Evolutionary conservation across 768 basidiomycete species (phyloP).

Genomic region (Rhodosporidiobolus sp.): DNA sequence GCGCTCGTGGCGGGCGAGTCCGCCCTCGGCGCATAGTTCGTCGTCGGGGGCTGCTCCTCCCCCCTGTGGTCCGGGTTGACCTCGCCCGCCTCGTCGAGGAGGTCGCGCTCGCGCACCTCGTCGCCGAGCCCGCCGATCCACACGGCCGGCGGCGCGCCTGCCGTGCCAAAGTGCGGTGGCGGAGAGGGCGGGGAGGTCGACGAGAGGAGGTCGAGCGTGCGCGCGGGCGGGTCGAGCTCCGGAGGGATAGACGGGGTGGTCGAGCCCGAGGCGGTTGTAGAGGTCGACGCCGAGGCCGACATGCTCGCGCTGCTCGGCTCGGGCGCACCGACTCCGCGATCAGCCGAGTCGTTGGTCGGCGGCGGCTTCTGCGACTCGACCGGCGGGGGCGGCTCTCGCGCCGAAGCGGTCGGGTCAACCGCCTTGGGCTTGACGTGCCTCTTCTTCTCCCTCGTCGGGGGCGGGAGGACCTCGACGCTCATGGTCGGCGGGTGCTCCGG

Average conservation of each 20-base stretch:
- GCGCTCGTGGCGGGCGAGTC: background rate
- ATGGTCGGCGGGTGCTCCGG: background rate
- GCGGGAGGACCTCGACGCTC: slow-evolving; percentile 13
- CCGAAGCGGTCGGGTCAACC: background rate
- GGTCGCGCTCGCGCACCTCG: background rate
- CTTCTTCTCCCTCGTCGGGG: background rate
- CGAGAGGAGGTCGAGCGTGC: background rate
- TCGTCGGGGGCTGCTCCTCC: slow-evolving; percentile 1
- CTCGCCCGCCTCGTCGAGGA: background rate
- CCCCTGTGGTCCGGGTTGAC: background rate
- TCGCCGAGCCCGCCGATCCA: slow-evolving; percentile 5
- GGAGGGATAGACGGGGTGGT: background rate
- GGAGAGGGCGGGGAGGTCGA: slow-evolving; percentile 11
- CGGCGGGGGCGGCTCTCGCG: background rate
- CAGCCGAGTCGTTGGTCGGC: background rate
- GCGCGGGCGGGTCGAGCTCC: background rate
- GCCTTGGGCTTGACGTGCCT: background rate
- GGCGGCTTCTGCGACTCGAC: background rate
- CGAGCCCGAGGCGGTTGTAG: background rate
- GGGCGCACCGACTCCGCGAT: too few relatives aligned
- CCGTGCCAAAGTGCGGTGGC: background rate
- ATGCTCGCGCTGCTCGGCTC: too few relatives aligned
- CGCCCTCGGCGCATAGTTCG: slow-evolving; percentile 5
- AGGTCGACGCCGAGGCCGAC: background rate
- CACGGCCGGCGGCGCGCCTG: background rate